A percentile compares a stretch with the other conserved stretches of the same genome.
Conservation (phyloP, 2,329 filamentous ascomycete genomes). For the Colletotrichum euphorbiae region DNA sequence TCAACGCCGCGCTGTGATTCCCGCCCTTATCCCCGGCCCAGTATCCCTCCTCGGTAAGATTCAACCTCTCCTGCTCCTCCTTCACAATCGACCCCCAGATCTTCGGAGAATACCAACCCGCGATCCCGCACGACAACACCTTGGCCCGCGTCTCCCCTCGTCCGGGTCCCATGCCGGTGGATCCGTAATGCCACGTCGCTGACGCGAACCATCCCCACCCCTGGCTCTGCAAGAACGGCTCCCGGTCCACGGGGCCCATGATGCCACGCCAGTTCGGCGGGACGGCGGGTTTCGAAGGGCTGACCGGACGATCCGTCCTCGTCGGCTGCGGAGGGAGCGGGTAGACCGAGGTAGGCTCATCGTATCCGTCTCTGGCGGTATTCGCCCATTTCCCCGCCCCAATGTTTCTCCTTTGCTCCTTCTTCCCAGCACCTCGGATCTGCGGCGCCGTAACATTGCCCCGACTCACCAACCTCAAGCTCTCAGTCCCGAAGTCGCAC, state of each 20-base stretch:
- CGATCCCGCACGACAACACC: slow-evolving; percentile 55
- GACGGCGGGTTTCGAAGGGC: slow-evolving; percentile 49
- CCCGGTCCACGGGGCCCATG: slow-evolving; percentile 42
- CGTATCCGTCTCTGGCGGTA: background rate
- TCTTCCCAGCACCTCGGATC: slow-evolving; percentile 41
- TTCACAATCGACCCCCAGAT: slow-evolving; percentile 43
- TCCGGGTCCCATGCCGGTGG: slow-evolving; percentile 51
- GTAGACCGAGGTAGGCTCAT: slow-evolving; percentile 46
- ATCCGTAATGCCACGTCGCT: slow-evolving; percentile 57
- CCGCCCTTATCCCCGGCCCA: slow-evolving; percentile 49
- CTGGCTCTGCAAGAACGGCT: slow-evolving; percentile 55
- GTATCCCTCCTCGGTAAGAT: slow-evolving; percentile 54
- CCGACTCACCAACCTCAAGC: slow-evolving; percentile 53
- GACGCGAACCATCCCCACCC: slow-evolving; percentile 59
- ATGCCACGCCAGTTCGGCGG: slow-evolving; percentile 52
- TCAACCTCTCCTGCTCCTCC: slow-evolving; percentile 52
- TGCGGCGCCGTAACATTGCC: slow-evolving; percentile 60
- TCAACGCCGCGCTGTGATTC: slow-evolving; percentile 46
- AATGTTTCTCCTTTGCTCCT: background rate
- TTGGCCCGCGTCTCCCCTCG: slow-evolving; percentile 56
- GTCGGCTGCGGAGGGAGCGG: slow-evolving; percentile 52
- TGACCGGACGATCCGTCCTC: slow-evolving; percentile 48
- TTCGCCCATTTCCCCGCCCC: slow-evolving; percentile 21
- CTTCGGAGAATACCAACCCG: slow-evolving; percentile 58
- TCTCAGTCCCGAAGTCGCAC: slow-evolving; percentile 61